Conservation (phyloP, 768 basidiomycete genomes). For the Lactarius sanguifluus region DNA sequence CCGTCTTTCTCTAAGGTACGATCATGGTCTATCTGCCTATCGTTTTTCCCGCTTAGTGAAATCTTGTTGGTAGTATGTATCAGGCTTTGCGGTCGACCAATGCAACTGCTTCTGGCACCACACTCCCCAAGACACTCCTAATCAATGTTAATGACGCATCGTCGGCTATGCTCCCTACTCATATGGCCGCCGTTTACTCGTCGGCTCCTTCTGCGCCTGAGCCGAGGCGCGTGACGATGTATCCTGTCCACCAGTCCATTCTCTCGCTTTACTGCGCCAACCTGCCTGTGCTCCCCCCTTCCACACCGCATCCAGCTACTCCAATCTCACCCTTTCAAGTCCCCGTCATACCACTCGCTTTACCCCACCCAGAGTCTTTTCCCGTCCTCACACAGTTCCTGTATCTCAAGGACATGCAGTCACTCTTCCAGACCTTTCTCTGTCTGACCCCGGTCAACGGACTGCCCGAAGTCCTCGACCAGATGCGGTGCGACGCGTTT, state of each 20-base stretch:
- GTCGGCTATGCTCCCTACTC: conserved; percentile 20
- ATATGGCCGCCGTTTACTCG: conserved; percentile 29
- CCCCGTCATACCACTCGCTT: conserved; percentile 60
- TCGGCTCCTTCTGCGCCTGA: conserved; percentile 19
- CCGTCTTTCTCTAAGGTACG: conserved; percentile 14
- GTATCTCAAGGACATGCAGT: conserved; percentile 57
- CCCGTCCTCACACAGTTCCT: conserved; percentile 60
- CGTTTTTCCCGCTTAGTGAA: not conserved
- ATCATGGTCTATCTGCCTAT: not conserved
- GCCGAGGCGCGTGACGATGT: conserved; percentile 38
- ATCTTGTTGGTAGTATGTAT: conserved; percentile 24
- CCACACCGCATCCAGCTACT: conserved; percentile 33
- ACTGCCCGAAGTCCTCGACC: conserved; percentile 22
- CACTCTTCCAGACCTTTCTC: conserved; percentile 51
- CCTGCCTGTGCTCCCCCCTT: conserved; percentile 54
- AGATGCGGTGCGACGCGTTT: conserved; percentile 17
- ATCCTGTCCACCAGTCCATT: conserved; percentile 68
- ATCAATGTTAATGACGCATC: conserved; percentile 15
- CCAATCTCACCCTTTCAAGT: conserved; percentile 39
- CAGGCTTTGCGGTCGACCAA: conserved; percentile 22
- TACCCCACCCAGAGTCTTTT: conserved; percentile 66
- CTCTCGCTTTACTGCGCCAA: conserved; percentile 68
- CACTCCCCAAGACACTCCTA: conserved; percentile 20
- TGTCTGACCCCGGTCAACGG: conserved; percentile 29
- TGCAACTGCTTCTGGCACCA: conserved; percentile 18